Conservation (phyloP, 2,329 filamentous ascomycete species). For the Epichloe hybrida region DNA sequence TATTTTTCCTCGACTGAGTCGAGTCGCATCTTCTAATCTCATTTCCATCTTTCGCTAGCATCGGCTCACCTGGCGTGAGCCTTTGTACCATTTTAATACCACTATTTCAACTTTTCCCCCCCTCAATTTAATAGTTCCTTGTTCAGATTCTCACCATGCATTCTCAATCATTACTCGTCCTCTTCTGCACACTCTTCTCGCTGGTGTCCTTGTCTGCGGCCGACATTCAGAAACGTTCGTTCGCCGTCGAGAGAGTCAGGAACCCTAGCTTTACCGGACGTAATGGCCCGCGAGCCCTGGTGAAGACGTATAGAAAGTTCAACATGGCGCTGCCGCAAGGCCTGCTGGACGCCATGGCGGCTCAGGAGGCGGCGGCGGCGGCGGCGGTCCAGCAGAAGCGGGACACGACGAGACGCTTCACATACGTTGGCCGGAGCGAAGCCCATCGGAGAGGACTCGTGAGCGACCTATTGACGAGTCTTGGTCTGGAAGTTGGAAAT, state of each 20-base stretch:
- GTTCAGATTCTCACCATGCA: conserved; percentile 6
- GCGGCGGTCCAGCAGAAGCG: neutral
- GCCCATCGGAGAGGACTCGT: neutral
- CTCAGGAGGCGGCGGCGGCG: conserved; percentile 6
- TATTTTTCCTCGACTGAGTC: neutral
- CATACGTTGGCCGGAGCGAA: neutral
- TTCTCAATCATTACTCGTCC: conserved; percentile 4
- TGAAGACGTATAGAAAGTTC: conserved; percentile 57
- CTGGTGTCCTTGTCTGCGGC: conserved; percentile 32
- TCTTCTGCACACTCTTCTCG: conserved; percentile 33
- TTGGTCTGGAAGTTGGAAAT: neutral
- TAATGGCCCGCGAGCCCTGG: conserved; percentile 47
- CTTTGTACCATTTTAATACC: neutral
- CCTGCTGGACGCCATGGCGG: conserved; percentile 23
- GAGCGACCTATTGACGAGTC: neutral
- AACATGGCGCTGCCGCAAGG: conserved; percentile 36
- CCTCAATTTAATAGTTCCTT: no score
- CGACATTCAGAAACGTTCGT: conserved; percentile 38
- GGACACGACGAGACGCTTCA: neutral
- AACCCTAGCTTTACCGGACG: conserved; percentile 38
- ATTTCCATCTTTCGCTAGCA: neutral
- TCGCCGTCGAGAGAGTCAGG: conserved; percentile 44
- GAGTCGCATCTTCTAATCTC: neutral
- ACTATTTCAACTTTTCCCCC: no score
- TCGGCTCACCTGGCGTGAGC: neutral